These are phyloP conservation scores for Macrocybe gigantea DNA, from an alignment of 768 basidiomycete genomes.

Conservation along the genomic window DNA sequence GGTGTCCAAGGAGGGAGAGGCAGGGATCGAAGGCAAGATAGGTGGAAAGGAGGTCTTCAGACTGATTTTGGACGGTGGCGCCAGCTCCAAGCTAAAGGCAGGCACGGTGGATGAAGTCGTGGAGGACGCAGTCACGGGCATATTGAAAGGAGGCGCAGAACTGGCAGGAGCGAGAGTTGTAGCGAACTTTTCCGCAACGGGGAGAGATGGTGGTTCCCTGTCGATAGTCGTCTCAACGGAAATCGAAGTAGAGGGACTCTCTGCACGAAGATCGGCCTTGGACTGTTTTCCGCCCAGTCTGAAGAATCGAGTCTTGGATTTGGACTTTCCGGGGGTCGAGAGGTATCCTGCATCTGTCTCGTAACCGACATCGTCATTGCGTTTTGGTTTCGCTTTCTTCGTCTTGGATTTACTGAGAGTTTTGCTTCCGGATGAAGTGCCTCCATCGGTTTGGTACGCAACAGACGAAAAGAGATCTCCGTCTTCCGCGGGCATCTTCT, in stretches of 20 bases:
- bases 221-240: slow-evolving; percentile 10
- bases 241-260: slow-evolving; percentile 13
- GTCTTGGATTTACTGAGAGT: slow-evolving; percentile 13
- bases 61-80: background rate
- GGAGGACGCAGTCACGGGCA: slow-evolving; percentile 2
- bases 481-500: slow-evolving; percentile 14
- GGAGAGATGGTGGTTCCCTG: slow-evolving; percentile 28
- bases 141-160: slow-evolving; percentile 5
- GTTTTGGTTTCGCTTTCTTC: slow-evolving; percentile 22
- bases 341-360: slow-evolving; percentile 34
- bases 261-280: slow-evolving; percentile 26
- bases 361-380: slow-evolving; percentile 22
- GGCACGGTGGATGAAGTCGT: background rate
- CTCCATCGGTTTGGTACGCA: slow-evolving; percentile 25
- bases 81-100: background rate
- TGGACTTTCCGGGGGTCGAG: slow-evolving; percentile 21
- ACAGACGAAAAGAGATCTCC: slow-evolving; percentile 8
- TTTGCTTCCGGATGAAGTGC: slow-evolving; percentile 5
- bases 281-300: slow-evolving; percentile 33
- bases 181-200: slow-evolving; percentile 44
- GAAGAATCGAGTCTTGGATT: slow-evolving; percentile 39
- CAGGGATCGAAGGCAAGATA: background rate
- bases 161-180: slow-evolving; percentile 22
- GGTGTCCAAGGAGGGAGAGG: slow-evolving; percentile 1
- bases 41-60: too few species aligned